Evolutionary conservation across 345 rosid species (phyloP).

Genomic region (Brassica napus): DNA sequence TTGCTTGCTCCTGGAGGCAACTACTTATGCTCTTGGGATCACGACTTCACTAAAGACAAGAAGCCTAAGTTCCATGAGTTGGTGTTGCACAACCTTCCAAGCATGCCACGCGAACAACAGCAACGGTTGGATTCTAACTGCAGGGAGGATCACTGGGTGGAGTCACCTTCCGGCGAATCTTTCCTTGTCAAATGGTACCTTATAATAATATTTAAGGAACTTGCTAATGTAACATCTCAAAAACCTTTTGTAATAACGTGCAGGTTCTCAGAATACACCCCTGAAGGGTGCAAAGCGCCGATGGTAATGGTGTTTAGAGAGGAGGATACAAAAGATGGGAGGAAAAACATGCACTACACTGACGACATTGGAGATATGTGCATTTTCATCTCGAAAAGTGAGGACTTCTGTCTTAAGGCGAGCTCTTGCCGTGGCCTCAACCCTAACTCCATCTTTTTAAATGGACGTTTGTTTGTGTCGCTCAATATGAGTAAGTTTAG

Average conservation of each 20-base stretch:
- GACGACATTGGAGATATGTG: not conserved
- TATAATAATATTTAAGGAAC: not conserved
- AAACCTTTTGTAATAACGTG: not conserved
- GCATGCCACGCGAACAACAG: not conserved
- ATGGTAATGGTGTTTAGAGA: slow-evolving; percentile 1
- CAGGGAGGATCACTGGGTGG: slow-evolving; percentile 4
- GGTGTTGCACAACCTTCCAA: not conserved
- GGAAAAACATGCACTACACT: not conserved
- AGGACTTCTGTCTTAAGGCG: not conserved
- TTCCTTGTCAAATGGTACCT: slow-evolving; percentile 3
- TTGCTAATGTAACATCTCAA: not conserved
- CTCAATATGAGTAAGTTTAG: not conserved
- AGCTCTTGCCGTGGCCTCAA: not conserved
- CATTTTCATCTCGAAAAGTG: not conserved
- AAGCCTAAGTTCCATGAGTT: slow-evolving; percentile 15
- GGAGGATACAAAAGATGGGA: not conserved
- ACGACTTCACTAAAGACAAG: no score
- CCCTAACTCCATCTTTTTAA: slow-evolving; percentile 1
- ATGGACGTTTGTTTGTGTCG: not conserved
- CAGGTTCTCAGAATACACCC: not conserved
- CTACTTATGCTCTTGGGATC: not conserved
- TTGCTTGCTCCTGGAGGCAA: not conserved
- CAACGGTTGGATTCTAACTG: not conserved
- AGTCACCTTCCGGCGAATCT: slow-evolving; percentile 6
- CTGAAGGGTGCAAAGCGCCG: not conserved